Conservation (phyloP, 2,329 filamentous ascomycete genomes). For the Exophiala dermatitidis region DNA sequence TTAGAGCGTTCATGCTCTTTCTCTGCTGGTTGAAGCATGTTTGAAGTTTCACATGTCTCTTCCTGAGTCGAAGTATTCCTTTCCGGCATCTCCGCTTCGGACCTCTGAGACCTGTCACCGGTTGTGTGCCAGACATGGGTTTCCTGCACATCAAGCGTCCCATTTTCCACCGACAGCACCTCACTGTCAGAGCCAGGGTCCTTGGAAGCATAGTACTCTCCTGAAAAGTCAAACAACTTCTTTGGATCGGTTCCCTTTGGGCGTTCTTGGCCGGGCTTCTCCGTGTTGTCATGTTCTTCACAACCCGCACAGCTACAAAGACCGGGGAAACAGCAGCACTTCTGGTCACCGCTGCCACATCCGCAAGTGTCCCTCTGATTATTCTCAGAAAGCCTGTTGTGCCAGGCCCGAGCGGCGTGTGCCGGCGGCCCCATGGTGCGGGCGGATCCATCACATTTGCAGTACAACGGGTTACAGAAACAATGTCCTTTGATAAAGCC, state of each 20-base stretch:
- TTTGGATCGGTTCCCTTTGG: neutral
- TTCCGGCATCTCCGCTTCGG: too few species aligned
- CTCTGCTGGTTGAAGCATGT: too few species aligned
- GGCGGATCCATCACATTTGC: conserved; percentile 4
- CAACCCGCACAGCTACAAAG: neutral
- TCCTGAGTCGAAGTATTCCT: too few species aligned
- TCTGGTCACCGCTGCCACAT: neutral
- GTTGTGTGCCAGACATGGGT: too few species aligned
- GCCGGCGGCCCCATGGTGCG: conserved; percentile 4
- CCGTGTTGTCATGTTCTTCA: neutral
- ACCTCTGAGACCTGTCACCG: too few species aligned
- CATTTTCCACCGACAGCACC: too few species aligned
- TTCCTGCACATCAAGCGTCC: too few species aligned
- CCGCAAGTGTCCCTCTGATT: neutral
- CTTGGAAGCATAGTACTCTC: too few species aligned
- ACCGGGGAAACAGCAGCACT: conserved; percentile 2
- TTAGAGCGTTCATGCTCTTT: too few species aligned
- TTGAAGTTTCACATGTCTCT: too few species aligned
- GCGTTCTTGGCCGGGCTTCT: neutral
- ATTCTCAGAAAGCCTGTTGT: neutral
- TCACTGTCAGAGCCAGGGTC: too few species aligned
- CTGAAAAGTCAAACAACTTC: neutral
- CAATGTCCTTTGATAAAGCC: neutral
- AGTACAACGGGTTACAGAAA: conserved; percentile 6
- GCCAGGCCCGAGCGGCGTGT: neutral